Conservation (phyloP, 139 green algal genomes). For the Chlorella sp. region DNA sequence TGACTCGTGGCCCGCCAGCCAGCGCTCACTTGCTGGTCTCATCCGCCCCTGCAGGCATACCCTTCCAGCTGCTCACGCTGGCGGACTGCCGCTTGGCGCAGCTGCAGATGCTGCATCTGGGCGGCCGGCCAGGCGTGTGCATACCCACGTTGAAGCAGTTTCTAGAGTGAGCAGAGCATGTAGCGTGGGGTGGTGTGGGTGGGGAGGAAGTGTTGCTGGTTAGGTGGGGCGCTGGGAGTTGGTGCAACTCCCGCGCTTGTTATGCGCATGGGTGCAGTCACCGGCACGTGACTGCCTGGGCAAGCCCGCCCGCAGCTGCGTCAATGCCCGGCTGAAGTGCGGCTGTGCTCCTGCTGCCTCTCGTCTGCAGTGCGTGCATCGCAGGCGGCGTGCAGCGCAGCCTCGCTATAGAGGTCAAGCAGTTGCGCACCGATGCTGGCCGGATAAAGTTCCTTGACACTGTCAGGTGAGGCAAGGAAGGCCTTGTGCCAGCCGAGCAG, state of each 20-base stretch:
- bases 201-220: no score
- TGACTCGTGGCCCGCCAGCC: not conserved
- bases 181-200: no score
- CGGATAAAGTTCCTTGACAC: constrained; percentile 17
- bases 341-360: not conserved
- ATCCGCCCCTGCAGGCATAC: not conserved
- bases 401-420: constrained; percentile 35
- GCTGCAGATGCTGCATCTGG: constrained; percentile 44
- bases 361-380: constrained; percentile 9
- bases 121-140: constrained; percentile 34
- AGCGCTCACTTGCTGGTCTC: not conserved
- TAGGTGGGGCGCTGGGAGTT: no score
- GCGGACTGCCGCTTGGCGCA: constrained; percentile 37
- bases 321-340: not conserved
- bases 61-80: constrained; percentile 11
- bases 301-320: not conserved
- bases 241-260: no score
- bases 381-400: constrained; percentile 14
- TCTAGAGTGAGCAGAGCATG: constrained; percentile 36
- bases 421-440: constrained; percentile 4
- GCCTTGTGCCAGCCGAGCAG: no score
- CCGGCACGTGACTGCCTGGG: no score
- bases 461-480: not conserved
- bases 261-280: no score
- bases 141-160: constrained; percentile 48